Percentiles rank a stretch among this genome's conserved stretches.
Conservation (phyloP, 164 flowering plant genomes). For the Tetrastigma voinierianum region DNA sequence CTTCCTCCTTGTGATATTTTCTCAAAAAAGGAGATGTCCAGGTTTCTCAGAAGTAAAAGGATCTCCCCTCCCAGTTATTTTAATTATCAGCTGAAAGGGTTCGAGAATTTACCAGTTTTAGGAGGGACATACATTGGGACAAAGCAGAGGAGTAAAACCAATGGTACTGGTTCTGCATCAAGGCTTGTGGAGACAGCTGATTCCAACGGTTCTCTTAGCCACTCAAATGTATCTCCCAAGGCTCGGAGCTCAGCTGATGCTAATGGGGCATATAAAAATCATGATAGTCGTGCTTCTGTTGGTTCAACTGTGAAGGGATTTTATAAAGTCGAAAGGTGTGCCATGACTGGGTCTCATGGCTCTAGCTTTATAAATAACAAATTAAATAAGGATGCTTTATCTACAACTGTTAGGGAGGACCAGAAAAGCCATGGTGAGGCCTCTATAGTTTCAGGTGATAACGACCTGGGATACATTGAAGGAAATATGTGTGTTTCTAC, state of each 20-base stretch:
- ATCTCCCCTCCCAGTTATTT: slow-evolving; percentile 57
- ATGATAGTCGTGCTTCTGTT: slow-evolving; percentile 20
- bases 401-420: slow-evolving; percentile 17
- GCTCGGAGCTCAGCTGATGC: slow-evolving; percentile 15
- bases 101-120: slow-evolving; percentile 31
- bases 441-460: slow-evolving; percentile 33
- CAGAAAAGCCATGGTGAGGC: slow-evolving; percentile 26
- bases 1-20: slow-evolving; percentile 71
- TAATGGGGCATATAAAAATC: slow-evolving; percentile 21
- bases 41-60: slow-evolving; percentile 46
- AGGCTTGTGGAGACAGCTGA: slow-evolving; percentile 20
- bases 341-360: slow-evolving; percentile 12
- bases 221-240: slow-evolving; percentile 10
- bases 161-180: slow-evolving; percentile 12
- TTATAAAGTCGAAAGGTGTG: slow-evolving; percentile 12
- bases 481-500: slow-evolving; percentile 98
- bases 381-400: slow-evolving; percentile 10
- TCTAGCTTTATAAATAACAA: slow-evolving; percentile 17
- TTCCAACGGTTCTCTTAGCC: slow-evolving; percentile 33
- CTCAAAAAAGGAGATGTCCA: slow-evolving; percentile 73
- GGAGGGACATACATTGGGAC: slow-evolving; percentile 20
- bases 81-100: slow-evolving; percentile 33
- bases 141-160: slow-evolving; percentile 15
- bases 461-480: slow-evolving; percentile 45
- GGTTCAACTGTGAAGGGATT: slow-evolving; percentile 26